Base-by-base conservation (phyloP, 2,329 filamentous ascomycete species). In the Colletotrichum cereale region DNA sequence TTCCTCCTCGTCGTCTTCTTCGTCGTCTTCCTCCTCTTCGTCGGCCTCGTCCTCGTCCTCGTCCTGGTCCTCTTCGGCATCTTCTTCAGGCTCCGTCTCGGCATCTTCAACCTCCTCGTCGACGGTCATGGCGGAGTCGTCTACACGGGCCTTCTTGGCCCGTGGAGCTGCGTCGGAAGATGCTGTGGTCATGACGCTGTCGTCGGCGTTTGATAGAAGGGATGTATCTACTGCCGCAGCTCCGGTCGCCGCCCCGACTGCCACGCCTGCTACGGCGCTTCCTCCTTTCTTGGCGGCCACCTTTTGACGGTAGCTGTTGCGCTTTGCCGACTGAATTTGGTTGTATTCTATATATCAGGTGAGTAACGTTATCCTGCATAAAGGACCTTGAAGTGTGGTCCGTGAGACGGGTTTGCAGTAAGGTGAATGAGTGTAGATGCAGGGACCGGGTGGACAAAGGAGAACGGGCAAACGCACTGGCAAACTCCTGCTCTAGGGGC, bases 401-500 rank as follows among this genome's bases (percentile, higher is more conserved):
- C 31, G 61, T 60, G 29, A 58, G 42, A 48, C n/a, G 34, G n/a
- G 26, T 47, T 26, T 47, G 12, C 21, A 21, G 5, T 24, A 38
- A 34, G 4, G 36, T 29, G 55, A 26, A 14, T 55, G 29, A 42
- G 26, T 53, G 16, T 42, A 14, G 34, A 34, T 10, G 40, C 3
- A 34, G 10, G 16, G 38, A 53, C 18, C 26, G 14, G 5, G 47
- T 18, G 10, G 48, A 40, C 24, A 38, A 31, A 56, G 56, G 73
- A 8, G 38, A 57, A 55, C 47, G 26, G 58, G 44, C 18, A 14
- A 5, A 85, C 90, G 58, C 79, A 94, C 92, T 94, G 52, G 89
- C 88, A 78, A 95, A 91, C 80, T 96, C 93, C 7, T 90, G 91
- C 80, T 96, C 91, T 40, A 96, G 84, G 42, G 90, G 86, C 67